Evolutionary conservation across 306 rosid genomes (phyloP), one percentile per base, ranked within the genome.

Genomic region (Citrullus amarus): DNA sequence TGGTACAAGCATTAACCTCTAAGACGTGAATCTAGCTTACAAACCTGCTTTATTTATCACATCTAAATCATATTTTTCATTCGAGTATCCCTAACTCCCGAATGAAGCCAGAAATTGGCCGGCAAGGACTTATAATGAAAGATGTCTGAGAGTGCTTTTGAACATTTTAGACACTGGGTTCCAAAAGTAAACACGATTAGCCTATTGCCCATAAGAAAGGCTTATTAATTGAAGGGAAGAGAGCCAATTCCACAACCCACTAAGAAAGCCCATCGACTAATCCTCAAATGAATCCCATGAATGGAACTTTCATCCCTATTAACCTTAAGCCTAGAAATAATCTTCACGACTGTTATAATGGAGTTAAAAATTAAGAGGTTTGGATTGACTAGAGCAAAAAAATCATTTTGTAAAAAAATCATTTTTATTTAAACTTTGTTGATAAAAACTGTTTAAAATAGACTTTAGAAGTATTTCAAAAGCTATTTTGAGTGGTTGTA

Each of bases 1-100:
- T 75, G 55, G 79, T 10, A 28, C 30, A 70, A 70, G 80, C 70
- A 80, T 67, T 43, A 58, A 56, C 61, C 54, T 73, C 78, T 46
- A 43, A 66, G 51, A 61, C 48, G 51, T 67, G 74, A 39, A 67
- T 18, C 9, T 32, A 62, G 44, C 12, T 62, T 32, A 62, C 12
- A 6, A 62, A 62, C 44, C 22, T 32, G 44, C 4, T 28, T 28
- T 28, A 61, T 16, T 30, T 30, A 32, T 4, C 1, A 11, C 4
- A 6, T 63, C 17, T 34, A 34, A 63, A 6, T 43, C 2, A 30
- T 14, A 30, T 62, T 32, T 63, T 12, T 63, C 22, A 34, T 63
- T 7, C 5, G 3, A 17, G 32, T 63, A 63, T 63, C 22, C 68
- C 67, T 30, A 61, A 62, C 41, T 62, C 68, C 5, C 14, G 17